phyloP scores from a whole-genome alignment of 345 rosid species.

The Populus nigra region DNA sequence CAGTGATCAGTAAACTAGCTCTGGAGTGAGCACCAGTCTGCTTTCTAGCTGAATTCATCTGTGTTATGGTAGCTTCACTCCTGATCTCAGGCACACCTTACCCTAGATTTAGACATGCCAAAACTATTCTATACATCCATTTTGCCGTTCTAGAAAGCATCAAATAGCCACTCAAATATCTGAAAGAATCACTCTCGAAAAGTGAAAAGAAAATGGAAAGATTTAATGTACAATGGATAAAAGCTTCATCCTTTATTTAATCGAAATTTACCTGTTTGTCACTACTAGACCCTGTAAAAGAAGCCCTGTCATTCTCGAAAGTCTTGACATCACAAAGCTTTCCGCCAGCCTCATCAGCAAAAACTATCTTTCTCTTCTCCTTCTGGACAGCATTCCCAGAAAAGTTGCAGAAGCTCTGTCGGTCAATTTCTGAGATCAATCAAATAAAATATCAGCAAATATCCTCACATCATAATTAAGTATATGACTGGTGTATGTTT shows the following conservation, averaged over 20 bases:
- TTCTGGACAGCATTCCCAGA: constrained; percentile 27
- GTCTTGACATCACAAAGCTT: constrained; percentile 73
- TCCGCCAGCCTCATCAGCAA: constrained; percentile 91
- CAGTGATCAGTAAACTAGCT: not conserved
- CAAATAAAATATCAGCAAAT: constrained; percentile 11
- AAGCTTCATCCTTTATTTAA: not conserved
- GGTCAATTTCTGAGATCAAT: constrained; percentile 45
- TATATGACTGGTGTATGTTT: not conserved
- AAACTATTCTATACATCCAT: not conserved
- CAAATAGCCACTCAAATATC: not conserved
- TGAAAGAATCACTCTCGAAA: not conserved
- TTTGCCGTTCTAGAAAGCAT: not conserved
- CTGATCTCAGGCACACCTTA: not conserved
- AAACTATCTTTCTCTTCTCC: constrained; percentile 62
- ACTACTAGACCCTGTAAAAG: constrained; percentile 13
- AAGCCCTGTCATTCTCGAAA: constrained; percentile 44
- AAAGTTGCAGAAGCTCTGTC: constrained; percentile 31
- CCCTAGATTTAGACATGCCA: not conserved
- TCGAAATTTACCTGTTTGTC: not conserved
- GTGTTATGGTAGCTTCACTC: not conserved
- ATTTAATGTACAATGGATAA: not conserved
- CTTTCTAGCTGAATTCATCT: not conserved
- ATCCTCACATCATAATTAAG: not conserved
- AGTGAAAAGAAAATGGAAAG: not conserved
- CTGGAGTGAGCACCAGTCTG: not conserved